These are phyloP conservation scores for Saccharomycopsis hybrid DNA, from an alignment of 1,139 yeast species.

Conservation along the genomic window DNA sequence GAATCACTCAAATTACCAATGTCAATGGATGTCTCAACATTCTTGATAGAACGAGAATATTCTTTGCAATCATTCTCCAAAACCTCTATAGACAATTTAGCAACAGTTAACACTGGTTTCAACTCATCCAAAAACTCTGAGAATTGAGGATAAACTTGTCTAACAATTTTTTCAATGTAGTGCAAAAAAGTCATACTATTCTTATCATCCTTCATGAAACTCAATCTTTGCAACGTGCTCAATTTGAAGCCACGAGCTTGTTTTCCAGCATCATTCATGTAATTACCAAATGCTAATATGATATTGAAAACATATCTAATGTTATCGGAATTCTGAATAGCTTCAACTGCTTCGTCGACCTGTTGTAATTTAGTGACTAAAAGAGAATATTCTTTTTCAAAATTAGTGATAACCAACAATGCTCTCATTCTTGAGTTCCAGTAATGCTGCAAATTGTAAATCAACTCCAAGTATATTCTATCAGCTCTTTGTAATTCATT, in stretches of 20 bases:
- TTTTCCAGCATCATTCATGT: slow-evolving; percentile 73
- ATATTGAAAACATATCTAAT: slow-evolving; percentile 65
- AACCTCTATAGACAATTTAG: slow-evolving; percentile 64
- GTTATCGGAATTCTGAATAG: slow-evolving; percentile 51
- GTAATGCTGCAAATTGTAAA: slow-evolving; percentile 69
- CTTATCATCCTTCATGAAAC: slow-evolving; percentile 71
- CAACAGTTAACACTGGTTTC: slow-evolving; percentile 49
- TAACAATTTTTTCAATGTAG: slow-evolving; percentile 66
- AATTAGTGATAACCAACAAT: slow-evolving; percentile 49
- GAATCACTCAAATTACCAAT: slow-evolving; percentile 73
- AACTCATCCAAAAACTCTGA: slow-evolving; percentile 55
- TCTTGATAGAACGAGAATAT: slow-evolving; percentile 49
- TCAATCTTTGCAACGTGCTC: slow-evolving; percentile 65
- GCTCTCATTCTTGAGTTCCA: slow-evolving; percentile 81
- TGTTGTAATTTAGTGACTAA: slow-evolving; percentile 51
- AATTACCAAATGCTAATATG: slow-evolving; percentile 76
- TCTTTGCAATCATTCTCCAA: slow-evolving; percentile 56
- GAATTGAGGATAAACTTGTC: slow-evolving; percentile 63
- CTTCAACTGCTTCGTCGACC: slow-evolving; percentile 59
- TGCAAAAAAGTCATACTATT: slow-evolving; percentile 75
- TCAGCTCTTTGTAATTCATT: slow-evolving; percentile 71
- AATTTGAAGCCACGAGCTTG: slow-evolving; percentile 79
- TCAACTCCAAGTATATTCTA: slow-evolving; percentile 63
- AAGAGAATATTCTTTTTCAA: slow-evolving; percentile 66
- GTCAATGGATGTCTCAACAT: slow-evolving; percentile 67